phyloP scores from a whole-genome alignment of 805 yeast genomes.

The Cyberlindnera mississippiensis region DNA sequence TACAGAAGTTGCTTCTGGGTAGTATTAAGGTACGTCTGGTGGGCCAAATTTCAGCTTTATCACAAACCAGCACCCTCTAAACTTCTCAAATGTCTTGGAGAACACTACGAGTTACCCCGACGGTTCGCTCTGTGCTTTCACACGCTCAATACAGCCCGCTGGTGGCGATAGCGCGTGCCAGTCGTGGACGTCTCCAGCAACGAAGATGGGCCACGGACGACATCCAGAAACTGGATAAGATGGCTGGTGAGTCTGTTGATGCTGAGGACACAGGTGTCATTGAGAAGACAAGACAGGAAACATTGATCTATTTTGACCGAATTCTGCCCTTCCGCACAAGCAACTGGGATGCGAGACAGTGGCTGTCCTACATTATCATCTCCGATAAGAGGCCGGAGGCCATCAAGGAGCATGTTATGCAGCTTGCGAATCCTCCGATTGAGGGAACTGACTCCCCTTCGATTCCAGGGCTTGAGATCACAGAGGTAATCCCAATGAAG shows the following conservation, averaged over 20 bases:
- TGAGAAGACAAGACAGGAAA: slow-evolving; percentile 43
- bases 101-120: too few species aligned
- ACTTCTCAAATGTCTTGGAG: too few species aligned
- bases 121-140: too few species aligned
- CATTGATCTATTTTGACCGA: slow-evolving; percentile 54
- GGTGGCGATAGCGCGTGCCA: too few species aligned
- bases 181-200: background rate
- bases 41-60: too few species aligned
- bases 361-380: slow-evolving; percentile 37
- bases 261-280: slow-evolving; percentile 58
- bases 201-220: slow-evolving; percentile 35
- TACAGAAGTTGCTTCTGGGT: too few species aligned
- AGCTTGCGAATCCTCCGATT: slow-evolving; percentile 36
- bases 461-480: slow-evolving; percentile 42
- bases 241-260: slow-evolving; percentile 51
- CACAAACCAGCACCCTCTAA: too few species aligned
- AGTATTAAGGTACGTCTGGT: too few species aligned
- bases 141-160: too few species aligned
- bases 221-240: slow-evolving; percentile 40
- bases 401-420: slow-evolving; percentile 35
- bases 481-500: slow-evolving; percentile 61
- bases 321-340: slow-evolving; percentile 43
- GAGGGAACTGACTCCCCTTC: slow-evolving; percentile 26
- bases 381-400: slow-evolving; percentile 36
- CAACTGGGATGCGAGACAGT: slow-evolving; percentile 44